Evolutionary conservation across 768 basidiomycete species (phyloP).

Genomic region (Hemileccinum impolitum): DNA sequence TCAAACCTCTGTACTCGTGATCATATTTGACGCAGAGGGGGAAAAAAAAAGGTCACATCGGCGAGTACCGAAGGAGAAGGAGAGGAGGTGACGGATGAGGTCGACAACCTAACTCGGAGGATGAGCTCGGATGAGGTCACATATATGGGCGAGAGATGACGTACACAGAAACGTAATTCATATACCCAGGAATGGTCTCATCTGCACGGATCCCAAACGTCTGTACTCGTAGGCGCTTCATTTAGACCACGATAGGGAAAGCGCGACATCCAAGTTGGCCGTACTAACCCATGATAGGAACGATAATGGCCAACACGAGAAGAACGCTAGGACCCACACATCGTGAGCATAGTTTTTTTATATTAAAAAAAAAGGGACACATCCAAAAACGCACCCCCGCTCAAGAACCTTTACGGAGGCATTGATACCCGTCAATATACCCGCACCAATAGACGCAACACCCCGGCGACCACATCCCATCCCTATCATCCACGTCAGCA

Average conservation of each 20-base stretch:
- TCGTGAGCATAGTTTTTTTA: too few species aligned
- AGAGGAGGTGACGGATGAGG: conserved; percentile 27
- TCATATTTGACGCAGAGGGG: neutral
- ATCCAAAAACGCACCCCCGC: conserved; percentile 33
- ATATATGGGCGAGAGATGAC: neutral
- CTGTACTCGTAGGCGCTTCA: too few species aligned
- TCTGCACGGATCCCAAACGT: conserved; percentile 16
- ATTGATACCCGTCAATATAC: conserved; percentile 56
- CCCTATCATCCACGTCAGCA: conserved; percentile 27
- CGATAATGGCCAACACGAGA: conserved; percentile 62
- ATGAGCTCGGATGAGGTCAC: neutral
- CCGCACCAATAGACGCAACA: conserved; percentile 51
- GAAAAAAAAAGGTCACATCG: conserved; percentile 21
- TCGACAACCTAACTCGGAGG: conserved; percentile 39
- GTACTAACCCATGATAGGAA: conserved; percentile 49
- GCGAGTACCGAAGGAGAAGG: conserved; percentile 59
- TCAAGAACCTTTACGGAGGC: conserved; percentile 52
- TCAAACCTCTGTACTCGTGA: too few species aligned
- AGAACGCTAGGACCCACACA: conserved; percentile 24
- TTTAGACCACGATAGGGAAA: neutral
- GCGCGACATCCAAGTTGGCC: too few species aligned
- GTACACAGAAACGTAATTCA: conserved; percentile 23
- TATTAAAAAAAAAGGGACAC: too few species aligned
- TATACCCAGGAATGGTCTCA: conserved; percentile 15
- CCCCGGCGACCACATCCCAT: conserved; percentile 38